These are phyloP conservation scores for Arthrinium phaeospermum DNA, from an alignment of 2,329 filamentous ascomycete species.

Conservation along the genomic window DNA sequence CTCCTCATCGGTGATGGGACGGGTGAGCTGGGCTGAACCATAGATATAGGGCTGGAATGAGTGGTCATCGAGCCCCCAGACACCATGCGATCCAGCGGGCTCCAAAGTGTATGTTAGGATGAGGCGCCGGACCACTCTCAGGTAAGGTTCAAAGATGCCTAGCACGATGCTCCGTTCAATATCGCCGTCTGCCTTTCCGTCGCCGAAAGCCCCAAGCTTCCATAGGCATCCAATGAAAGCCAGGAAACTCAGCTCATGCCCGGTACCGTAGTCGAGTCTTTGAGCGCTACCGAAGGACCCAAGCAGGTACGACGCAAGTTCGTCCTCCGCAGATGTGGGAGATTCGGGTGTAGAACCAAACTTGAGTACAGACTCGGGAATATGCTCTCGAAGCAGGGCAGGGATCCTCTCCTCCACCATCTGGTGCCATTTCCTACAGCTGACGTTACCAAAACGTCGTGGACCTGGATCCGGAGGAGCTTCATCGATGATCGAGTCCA, in stretches of 20 bases:
- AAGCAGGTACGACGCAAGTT: conserved; percentile 80
- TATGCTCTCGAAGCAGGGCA: conserved; percentile 59
- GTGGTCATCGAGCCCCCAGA: conserved; percentile 99
- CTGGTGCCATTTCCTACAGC: conserved; percentile 83
- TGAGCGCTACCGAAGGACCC: conserved; percentile 89
- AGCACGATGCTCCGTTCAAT: conserved; percentile 82
- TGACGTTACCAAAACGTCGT: conserved; percentile 88
- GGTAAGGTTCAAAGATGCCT: conserved; percentile 81
- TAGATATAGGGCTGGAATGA: conserved; percentile 94
- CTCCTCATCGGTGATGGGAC: conserved; percentile 69
- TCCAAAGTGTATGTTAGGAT: conserved; percentile 93
- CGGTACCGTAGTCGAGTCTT: conserved; percentile 92
- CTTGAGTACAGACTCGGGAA: conserved; percentile 50
- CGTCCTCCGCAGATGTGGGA: conserved; percentile 57
- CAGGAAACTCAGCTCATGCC: conserved; percentile 93
- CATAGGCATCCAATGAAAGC: conserved; percentile 90
- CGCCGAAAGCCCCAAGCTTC: conserved; percentile 82
- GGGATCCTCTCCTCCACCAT: conserved; percentile 67
- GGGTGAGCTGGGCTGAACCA: conserved; percentile 86
- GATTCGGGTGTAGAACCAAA: conserved; percentile 30
- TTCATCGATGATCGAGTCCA: conserved; percentile 73
- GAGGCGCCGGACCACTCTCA: conserved; percentile 74
- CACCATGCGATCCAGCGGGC: conserved; percentile 93
- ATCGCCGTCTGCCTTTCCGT: conserved; percentile 56
- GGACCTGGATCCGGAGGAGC: conserved; percentile 86